phyloP scores from a whole-genome alignment of 2,329 filamentous ascomycete species.

The Xylariaceae sp. region DNA sequence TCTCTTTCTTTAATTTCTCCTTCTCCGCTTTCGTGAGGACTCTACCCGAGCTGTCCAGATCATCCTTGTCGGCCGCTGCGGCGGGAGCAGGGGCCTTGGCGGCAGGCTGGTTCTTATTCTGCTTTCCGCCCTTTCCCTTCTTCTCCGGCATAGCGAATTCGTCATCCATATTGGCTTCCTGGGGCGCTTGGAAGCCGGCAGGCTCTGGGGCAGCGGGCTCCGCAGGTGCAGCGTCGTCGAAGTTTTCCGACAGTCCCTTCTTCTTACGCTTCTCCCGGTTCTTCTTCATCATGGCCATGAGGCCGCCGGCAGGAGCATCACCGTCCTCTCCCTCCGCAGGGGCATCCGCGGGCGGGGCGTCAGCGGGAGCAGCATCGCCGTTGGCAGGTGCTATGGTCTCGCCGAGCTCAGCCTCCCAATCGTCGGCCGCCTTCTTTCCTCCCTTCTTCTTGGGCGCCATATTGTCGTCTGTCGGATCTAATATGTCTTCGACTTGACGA shows the following conservation, averaged over 20 bases:
- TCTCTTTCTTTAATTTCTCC: slow-evolving; percentile 93
- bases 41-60: slow-evolving; percentile 53
- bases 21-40: slow-evolving; percentile 97
- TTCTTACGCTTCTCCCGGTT: slow-evolving; percentile 85
- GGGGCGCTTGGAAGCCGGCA: slow-evolving; percentile 59
- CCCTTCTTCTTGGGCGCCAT: slow-evolving; percentile 96
- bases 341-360: slow-evolving; percentile 40
- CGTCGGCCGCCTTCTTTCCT: slow-evolving; percentile 77
- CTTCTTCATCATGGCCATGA: slow-evolving; percentile 77
- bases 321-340: slow-evolving; percentile 49
- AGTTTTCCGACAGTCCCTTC: slow-evolving; percentile 72
- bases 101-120: slow-evolving; percentile 38
- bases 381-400: slow-evolving; percentile 64
- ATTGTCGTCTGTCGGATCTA: slow-evolving; percentile 28
- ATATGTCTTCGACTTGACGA: background rate
- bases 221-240: slow-evolving; percentile 62
- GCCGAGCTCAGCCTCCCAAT: slow-evolving; percentile 92
- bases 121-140: slow-evolving; percentile 56
- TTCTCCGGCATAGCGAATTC: slow-evolving; percentile 81
- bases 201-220: slow-evolving; percentile 31
- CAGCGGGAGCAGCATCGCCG: slow-evolving; percentile 26
- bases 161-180: slow-evolving; percentile 77
- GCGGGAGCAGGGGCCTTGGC: slow-evolving; percentile 27
- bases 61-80: slow-evolving; percentile 41
- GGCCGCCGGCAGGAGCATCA: slow-evolving; percentile 55